phyloP scores from a whole-genome alignment of 73 alveolate genomes.

The Paramecium tetraurelia region DNA sequence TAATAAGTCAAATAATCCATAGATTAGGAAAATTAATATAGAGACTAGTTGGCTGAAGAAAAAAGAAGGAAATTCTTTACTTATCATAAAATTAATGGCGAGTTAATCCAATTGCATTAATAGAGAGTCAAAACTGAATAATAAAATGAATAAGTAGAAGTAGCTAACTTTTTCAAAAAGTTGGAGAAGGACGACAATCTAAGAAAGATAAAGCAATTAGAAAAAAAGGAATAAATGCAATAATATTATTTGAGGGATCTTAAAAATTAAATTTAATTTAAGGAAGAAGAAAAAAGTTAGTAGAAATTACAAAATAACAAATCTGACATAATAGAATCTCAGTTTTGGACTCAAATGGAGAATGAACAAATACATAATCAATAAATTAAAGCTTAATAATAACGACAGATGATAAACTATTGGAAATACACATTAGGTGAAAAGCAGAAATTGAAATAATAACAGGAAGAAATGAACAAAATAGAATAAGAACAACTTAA shows the following conservation, averaged over 20 bases:
- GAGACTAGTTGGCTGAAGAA: neutral
- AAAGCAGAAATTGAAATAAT: neutral
- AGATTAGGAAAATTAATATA: neutral
- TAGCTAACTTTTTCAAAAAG: neutral
- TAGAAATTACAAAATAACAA: neutral
- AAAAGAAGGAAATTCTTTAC: neutral
- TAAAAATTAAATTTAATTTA: neutral
- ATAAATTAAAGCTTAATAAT: neutral
- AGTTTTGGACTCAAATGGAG: neutral
- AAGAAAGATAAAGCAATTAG: neutral
- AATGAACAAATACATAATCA: neutral
- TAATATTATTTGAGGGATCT: conserved; percentile 23
- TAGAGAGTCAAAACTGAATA: neutral
- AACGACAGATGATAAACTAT: neutral
- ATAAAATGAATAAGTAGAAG: neutral
- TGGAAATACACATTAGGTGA: neutral
- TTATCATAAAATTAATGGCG: neutral
- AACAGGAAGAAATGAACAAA: neutral
- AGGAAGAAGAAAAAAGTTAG: neutral
- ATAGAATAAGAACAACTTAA: neutral
- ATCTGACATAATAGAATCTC: neutral
- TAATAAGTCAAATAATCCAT: neutral
- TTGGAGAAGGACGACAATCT: neutral
- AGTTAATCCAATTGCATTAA: neutral
- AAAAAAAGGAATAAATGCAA: neutral